Percentiles rank a stretch among this genome's conserved stretches.
phyloP scores from a whole-genome alignment of 345 rosid genomes.

The Diplotaxis tenuifolia region DNA sequence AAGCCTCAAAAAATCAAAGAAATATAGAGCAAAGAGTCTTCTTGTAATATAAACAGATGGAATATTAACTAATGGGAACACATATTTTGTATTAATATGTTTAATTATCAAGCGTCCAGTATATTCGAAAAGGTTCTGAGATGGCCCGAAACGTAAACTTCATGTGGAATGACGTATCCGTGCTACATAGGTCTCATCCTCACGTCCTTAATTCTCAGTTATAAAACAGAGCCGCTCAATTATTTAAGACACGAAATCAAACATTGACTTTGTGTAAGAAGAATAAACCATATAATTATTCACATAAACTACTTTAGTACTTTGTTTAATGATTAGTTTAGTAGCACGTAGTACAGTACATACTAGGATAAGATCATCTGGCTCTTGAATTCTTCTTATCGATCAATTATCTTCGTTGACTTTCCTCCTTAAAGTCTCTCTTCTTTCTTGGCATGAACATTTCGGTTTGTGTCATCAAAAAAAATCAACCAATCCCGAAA shows the following conservation, averaged over 20 bases:
- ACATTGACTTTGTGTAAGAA: not conserved
- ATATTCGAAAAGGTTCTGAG: no score
- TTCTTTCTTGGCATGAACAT: conserved; percentile 6
- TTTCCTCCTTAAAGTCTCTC: not conserved
- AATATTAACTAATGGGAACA: no score
- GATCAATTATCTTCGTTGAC: conserved; percentile 3
- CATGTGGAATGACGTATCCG: no score
- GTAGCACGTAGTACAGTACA: not conserved
- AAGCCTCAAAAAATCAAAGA: no score
- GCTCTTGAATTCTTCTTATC: not conserved
- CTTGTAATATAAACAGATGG: no score
- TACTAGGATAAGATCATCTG: not conserved
- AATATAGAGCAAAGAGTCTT: no score
- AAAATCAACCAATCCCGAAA: not conserved
- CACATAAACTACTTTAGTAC: not conserved
- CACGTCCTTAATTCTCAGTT: not conserved
- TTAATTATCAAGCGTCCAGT: no score
- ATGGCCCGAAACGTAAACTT: no score
- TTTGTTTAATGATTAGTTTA: not conserved
- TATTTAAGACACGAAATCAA: not conserved
- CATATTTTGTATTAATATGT: no score
- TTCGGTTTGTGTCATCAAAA: not conserved
- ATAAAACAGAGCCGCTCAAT: not conserved
- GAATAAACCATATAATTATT: not conserved
- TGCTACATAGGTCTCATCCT: no score